Conservation (phyloP, 495 filamentous ascomycete species). For the Sordaria brevicollis region DNA sequence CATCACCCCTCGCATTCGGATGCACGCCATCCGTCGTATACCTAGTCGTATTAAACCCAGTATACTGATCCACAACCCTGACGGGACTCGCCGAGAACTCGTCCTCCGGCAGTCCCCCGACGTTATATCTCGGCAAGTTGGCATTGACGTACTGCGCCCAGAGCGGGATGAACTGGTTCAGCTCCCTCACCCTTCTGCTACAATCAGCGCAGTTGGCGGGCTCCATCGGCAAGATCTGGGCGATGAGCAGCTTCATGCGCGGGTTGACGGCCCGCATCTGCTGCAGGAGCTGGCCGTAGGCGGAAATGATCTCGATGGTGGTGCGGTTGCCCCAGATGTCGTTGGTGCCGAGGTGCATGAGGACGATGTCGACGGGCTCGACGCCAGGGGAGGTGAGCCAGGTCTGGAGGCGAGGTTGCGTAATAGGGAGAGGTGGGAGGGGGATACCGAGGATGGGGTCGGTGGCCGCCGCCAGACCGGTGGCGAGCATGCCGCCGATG, state of each 20-base stretch:
- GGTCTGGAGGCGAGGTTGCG: constrained; percentile 25
- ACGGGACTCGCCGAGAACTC: too few relatives aligned
- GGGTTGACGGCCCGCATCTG: constrained; percentile 34
- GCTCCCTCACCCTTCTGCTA: constrained; percentile 15
- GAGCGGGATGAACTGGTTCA: constrained; percentile 28
- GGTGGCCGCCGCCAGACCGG: constrained; percentile 14
- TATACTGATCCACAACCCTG: constrained; percentile 34
- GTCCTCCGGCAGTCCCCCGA: too few relatives aligned
- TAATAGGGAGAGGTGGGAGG: constrained; percentile 4
- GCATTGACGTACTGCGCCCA: constrained; percentile 29
- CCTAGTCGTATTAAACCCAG: constrained; percentile 23
- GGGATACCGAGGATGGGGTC: not conserved
- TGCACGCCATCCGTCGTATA: constrained; percentile 35
- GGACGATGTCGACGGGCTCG: constrained; percentile 21
- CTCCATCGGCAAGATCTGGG: constrained; percentile 37
- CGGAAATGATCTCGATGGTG: constrained; percentile 22
- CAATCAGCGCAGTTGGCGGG: constrained; percentile 21
- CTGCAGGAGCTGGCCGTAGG: constrained; percentile 25
- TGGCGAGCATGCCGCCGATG: constrained; percentile 32
- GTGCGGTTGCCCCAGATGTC: constrained; percentile 32
- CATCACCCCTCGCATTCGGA: constrained; percentile 30
- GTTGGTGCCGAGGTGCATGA: constrained; percentile 41
- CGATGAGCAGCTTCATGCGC: constrained; percentile 32
- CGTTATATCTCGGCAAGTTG: too few relatives aligned
- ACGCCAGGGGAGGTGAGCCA: constrained; percentile 30